Evolutionary conservation across 805 yeast genomes (phyloP).

Genomic region (Yarrowia hollandica): DNA sequence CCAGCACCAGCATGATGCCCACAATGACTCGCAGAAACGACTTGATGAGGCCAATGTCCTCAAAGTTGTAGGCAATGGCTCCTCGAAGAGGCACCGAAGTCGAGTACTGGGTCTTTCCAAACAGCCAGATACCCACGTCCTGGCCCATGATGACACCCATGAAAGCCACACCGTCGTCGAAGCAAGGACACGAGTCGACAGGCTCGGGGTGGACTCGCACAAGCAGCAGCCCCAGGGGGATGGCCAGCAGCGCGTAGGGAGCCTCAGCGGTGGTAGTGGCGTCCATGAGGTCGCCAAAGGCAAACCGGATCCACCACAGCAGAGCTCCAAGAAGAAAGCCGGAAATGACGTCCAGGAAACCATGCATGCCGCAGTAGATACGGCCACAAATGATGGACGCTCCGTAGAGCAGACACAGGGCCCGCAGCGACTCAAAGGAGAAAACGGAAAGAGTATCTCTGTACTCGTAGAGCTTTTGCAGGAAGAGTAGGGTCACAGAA

Average conservation of each 20-base stretch:
- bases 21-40: slow-evolving; percentile 52
- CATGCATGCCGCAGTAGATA: slow-evolving; percentile 97
- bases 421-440: slow-evolving; percentile 18
- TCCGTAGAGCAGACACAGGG: slow-evolving; percentile 49
- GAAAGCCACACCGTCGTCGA: slow-evolving; percentile 91
- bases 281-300: slow-evolving; percentile 50
- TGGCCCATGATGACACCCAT: slow-evolving; percentile 82
- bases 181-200: slow-evolving; percentile 93
- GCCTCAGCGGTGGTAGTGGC: slow-evolving; percentile 39
- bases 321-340: slow-evolving; percentile 67
- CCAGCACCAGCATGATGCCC: slow-evolving; percentile 62
- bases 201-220: slow-evolving; percentile 79
- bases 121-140: slow-evolving; percentile 49
- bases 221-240: slow-evolving; percentile 49
- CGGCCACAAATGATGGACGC: slow-evolving; percentile 73
- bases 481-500: slow-evolving; percentile 62
- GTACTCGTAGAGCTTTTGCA: slow-evolving; percentile 33
- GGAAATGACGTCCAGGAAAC: slow-evolving; percentile 67
- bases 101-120: slow-evolving; percentile 16
- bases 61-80: slow-evolving; percentile 33
- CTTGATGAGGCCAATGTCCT: slow-evolving; percentile 35
- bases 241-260: slow-evolving; percentile 26
- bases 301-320: slow-evolving; percentile 52
- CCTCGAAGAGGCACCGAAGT: slow-evolving; percentile 28
- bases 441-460: slow-evolving; percentile 14